A percentile compares a stretch with the other conserved stretches of the same genome.
Conservation (phyloP, 2,329 filamentous ascomycete genomes). For the Cladophialophora psammophila region DNA sequence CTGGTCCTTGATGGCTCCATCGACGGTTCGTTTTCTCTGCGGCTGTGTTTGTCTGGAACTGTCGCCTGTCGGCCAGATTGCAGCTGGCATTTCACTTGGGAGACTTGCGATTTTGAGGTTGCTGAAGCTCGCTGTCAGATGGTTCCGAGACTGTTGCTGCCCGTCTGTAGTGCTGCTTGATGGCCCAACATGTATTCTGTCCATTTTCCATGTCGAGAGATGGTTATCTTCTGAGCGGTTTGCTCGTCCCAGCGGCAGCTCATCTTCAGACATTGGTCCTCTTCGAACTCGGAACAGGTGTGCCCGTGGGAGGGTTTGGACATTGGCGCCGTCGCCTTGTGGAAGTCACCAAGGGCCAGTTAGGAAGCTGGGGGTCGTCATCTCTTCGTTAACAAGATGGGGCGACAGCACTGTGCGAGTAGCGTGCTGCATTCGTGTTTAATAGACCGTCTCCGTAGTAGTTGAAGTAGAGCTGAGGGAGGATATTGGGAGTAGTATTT, state of each 20-base stretch:
- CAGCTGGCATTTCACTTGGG: not conserved
- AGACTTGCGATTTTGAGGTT: not conserved
- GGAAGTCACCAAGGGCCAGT: not conserved
- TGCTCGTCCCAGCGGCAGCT: not conserved
- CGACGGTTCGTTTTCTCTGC: slow-evolving; percentile 20
- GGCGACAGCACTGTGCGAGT: not conserved
- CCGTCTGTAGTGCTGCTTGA: not conserved
- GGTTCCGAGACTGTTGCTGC: not conserved
- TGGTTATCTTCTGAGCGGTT: not conserved
- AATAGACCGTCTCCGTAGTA: not conserved
- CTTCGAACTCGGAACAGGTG: not conserved
- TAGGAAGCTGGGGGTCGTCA: not conserved
- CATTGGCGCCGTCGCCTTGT: not conserved
- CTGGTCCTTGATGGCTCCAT: slow-evolving; percentile 24
- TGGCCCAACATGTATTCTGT: not conserved
- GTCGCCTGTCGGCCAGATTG: not conserved
- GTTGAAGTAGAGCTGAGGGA: not conserved
- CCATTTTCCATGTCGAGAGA: not conserved
- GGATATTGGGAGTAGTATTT: not conserved
- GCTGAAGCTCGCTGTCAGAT: not conserved
- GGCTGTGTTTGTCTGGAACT: not conserved
- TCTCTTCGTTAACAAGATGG: not conserved
- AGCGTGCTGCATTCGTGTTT: not conserved
- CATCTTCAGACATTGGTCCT: not conserved
- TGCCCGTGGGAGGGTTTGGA: not conserved